Evolutionary conservation across 2,329 filamentous ascomycete species (phyloP), one percentile per base, ranked within the genome.

Genomic region (Cladophialophora exuberans): DNA sequence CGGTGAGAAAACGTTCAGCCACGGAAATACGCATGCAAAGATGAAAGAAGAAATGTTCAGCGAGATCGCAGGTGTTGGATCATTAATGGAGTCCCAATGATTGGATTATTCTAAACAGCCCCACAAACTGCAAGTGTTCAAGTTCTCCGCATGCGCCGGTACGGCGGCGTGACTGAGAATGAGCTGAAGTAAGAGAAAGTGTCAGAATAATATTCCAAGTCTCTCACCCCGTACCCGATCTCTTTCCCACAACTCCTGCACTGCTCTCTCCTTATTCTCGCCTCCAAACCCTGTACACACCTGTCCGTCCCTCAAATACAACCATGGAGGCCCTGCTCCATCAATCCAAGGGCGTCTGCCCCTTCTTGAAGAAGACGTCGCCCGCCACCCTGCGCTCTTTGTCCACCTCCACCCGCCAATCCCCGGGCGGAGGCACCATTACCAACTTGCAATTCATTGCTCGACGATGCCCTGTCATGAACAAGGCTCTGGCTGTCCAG

Each of bases 381-480:
- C 90, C 93, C 65, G 88, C 91, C 65, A 92, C 91, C 53, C 85
- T 99, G 62, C 92, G 94, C 65, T 88, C 92, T 56, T 83, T 99
- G 69, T 95, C 88, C 51, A 85, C 77, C 74, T 85, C 76, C 70
- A 83, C 76, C 69, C 82, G 79, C 65, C 83, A 84, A 71, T 80
- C 82, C 60, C 87, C 86, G 54, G 89, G 91, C 67, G 93, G 92
- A 64, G 90, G 92, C 68, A 90, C 90, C 75, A 96, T 97, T 85
- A 96, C 91, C 69, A 97, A 96, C 77, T 83, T 99, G 67, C 94
- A 97, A 79, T 85, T 94, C 65, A 85, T 96, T 69, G 94, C 90
- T 67, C 87, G 91, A 70, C 90, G 93, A 73, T 99, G 94, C 83
- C 94, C 94, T 56, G 88, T 99, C 74, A 99, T 99, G 94, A 93